Evolutionary conservation across 2,329 filamentous ascomycete genomes (phyloP).

Genomic region (Metarhizium humberi): DNA sequence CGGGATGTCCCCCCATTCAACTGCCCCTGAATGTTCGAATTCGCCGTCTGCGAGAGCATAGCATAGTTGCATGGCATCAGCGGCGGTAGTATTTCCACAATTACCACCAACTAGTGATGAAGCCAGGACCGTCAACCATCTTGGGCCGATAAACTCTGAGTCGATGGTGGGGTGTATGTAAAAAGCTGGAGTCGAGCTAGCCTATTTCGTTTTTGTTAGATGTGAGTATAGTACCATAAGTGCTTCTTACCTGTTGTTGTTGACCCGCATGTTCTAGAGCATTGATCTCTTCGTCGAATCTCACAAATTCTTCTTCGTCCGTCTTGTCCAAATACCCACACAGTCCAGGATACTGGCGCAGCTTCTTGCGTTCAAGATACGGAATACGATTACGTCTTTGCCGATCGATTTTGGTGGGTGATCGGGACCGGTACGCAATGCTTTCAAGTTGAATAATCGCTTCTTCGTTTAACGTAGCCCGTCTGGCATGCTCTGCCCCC

Average conservation of each 20-base stretch:
- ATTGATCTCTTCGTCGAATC: neutral
- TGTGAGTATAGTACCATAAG: neutral
- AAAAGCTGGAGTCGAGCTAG: neutral
- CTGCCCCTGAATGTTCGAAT: neutral
- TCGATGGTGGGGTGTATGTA: neutral
- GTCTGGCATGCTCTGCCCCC: neutral
- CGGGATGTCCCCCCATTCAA: neutral
- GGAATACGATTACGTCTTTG: neutral
- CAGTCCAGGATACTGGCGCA: neutral
- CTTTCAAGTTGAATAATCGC: neutral
- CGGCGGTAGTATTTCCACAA: neutral
- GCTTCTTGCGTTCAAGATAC: neutral
- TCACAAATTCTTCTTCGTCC: neutral
- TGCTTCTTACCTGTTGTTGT: neutral
- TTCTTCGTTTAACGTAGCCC: neutral
- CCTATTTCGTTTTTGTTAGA: neutral
- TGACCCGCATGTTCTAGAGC: neutral
- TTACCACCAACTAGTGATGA: neutral
- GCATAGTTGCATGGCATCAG: neutral
- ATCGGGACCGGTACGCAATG: neutral
- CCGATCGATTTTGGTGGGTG: neutral
- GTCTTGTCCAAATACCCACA: neutral
- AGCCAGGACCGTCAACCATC: neutral
- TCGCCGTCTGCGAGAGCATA: neutral
- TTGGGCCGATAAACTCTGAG: neutral